A percentile compares a stretch with the other conserved stretches of the same genome.
phyloP scores from a whole-genome alignment of 2,329 filamentous ascomycete genomes.

The Fusarium agapanthi region DNA sequence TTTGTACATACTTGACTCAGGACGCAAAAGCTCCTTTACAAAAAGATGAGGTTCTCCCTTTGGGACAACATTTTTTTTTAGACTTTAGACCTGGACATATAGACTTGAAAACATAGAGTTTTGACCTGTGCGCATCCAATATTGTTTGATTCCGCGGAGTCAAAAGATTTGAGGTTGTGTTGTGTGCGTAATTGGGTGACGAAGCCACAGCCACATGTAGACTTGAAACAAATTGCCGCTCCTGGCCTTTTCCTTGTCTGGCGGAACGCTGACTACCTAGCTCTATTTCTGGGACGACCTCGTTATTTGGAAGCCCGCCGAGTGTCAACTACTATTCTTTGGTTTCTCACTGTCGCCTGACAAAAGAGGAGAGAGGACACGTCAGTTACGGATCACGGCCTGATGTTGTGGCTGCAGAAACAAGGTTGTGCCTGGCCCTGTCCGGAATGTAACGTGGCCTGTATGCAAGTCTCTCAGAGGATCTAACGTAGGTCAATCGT shows the following conservation, averaged over 20 bases:
- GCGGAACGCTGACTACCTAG: neutral
- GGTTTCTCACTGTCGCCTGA: neutral
- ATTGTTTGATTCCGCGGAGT: too few species aligned
- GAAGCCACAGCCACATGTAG: constrained; percentile 17
- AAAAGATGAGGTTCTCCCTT: constrained; percentile 12
- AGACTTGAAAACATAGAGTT: constrained; percentile 26
- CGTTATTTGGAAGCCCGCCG: neutral
- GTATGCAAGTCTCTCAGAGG: neutral
- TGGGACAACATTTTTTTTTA: constrained; percentile 16
- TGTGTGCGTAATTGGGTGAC: neutral
- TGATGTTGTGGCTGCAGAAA: constrained; percentile 18
- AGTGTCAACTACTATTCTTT: neutral
- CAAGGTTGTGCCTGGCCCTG: constrained; percentile 18
- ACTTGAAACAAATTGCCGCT: constrained; percentile 11
- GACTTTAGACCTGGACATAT: constrained; percentile 22
- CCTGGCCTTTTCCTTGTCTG: neutral
- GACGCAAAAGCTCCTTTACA: constrained; percentile 10
- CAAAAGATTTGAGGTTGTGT: neutral
- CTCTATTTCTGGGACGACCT: neutral
- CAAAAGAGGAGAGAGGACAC: constrained; percentile 15
- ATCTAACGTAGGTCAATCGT: neutral
- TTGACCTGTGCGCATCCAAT: constrained; percentile 1
- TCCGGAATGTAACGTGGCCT: constrained; percentile 15
- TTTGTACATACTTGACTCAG: constrained; percentile 40
- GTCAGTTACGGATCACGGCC: constrained; percentile 31